A percentile compares a stretch with the other conserved stretches of the same genome.
phyloP scores from a whole-genome alignment of 148 eudicot genomes.

The Silene uniflora region DNA sequence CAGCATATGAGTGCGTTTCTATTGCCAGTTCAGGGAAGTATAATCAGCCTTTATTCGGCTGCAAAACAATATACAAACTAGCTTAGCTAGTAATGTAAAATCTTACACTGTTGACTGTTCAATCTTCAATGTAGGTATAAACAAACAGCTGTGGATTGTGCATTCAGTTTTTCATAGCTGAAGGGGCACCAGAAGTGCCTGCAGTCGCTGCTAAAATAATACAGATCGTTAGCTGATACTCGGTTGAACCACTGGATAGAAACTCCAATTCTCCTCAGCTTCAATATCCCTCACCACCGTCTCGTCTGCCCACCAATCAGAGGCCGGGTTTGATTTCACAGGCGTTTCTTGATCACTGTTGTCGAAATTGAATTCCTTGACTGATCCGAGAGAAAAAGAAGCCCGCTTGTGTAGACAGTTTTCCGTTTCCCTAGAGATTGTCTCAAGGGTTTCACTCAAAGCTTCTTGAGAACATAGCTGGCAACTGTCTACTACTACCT shows the following conservation, averaged over 20 bases:
- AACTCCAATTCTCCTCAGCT: slow-evolving; percentile 67
- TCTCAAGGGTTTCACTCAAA: slow-evolving; percentile 25
- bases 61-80: slow-evolving; percentile 9
- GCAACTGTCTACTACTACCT: slow-evolving; percentile 22
- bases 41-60: slow-evolving; percentile 16
- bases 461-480: slow-evolving; percentile 29
- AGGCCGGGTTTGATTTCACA: slow-evolving; percentile 32
- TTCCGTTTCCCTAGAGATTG: slow-evolving; percentile 29
- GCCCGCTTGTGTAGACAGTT: slow-evolving; percentile 44
- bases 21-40: slow-evolving; percentile 1
- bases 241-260: slow-evolving; percentile 74
- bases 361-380: slow-evolving; percentile 87
- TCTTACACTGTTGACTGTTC: slow-evolving; percentile 8
- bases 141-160: slow-evolving; percentile 2
- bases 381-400: slow-evolving; percentile 64
- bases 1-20: neutral
- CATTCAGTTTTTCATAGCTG: slow-evolving; percentile 6
- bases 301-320: slow-evolving; percentile 78
- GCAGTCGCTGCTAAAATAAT: neutral
- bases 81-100: slow-evolving; percentile 2
- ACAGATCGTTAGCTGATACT: slow-evolving; percentile 46
- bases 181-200: slow-evolving; percentile 11
- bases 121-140: slow-evolving; percentile 10
- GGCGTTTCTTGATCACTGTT: slow-evolving; percentile 38
- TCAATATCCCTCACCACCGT: slow-evolving; percentile 42